Evolutionary conservation across 1,139 yeast genomes (phyloP).

Genomic region (Yarrowia galli): DNA sequence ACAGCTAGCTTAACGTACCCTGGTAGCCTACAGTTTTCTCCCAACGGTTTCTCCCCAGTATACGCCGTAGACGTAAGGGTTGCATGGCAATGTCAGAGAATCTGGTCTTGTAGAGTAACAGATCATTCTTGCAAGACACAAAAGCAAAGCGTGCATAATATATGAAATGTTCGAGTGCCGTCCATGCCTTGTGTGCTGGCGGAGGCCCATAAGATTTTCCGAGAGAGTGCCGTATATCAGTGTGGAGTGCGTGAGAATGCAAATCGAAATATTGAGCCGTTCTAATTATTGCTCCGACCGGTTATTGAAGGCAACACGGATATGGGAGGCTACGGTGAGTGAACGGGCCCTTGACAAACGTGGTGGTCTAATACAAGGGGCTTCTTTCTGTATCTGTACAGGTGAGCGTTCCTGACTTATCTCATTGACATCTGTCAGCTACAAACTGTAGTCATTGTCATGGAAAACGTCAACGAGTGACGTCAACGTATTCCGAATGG

Average conservation of each 20-base stretch:
- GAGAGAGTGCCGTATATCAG: not conserved
- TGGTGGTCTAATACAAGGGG: not conserved
- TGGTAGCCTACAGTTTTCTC: not conserved
- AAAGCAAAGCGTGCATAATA: slow-evolving; percentile 6
- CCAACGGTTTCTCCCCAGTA: slow-evolving; percentile 14
- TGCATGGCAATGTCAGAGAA: slow-evolving; percentile 13
- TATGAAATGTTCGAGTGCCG: slow-evolving; percentile 10
- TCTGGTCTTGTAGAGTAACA: not conserved
- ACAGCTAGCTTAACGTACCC: too few species aligned
- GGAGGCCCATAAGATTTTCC: not conserved
- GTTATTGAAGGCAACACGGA: not conserved
- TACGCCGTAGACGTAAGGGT: slow-evolving; percentile 35
- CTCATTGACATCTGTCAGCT: not conserved
- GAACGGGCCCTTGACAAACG: too few species aligned
- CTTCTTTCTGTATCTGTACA: not conserved
- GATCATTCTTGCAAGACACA: not conserved
- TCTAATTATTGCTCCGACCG: slow-evolving; percentile 4
- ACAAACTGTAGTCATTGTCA: not conserved
- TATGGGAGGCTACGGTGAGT: not conserved
- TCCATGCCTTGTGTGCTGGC: not conserved
- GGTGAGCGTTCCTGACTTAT: not conserved
- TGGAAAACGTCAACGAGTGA: not conserved
- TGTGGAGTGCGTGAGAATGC: slow-evolving; percentile 5
- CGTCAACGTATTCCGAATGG: not conserved
- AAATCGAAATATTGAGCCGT: not conserved